phyloP scores from a whole-genome alignment of 305 asterid genomes.

The Andrographis paniculata region DNA sequence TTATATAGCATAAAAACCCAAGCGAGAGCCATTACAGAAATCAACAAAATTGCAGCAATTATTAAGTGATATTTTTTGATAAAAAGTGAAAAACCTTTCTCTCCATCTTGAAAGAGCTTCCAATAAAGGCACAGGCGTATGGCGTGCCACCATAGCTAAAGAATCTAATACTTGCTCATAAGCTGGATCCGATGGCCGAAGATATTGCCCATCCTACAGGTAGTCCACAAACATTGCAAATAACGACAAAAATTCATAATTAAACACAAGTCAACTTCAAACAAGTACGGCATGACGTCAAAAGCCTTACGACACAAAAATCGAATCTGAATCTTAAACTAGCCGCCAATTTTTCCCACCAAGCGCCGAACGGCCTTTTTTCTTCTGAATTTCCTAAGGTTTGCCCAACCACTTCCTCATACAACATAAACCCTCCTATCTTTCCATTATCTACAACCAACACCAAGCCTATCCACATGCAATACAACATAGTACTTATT shows the following conservation, averaged over 20 bases:
- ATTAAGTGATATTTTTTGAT: not conserved
- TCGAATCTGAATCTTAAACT: constrained; percentile 1
- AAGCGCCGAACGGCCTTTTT: too few species aligned
- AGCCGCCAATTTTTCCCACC: constrained; percentile 11
- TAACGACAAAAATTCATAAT: constrained; percentile 12
- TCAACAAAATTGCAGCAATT: constrained; percentile 7
- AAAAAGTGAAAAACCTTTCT: constrained; percentile 58
- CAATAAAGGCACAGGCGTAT: constrained; percentile 91
- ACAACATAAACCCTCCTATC: constrained; percentile 4
- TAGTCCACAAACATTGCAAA: constrained; percentile 14
- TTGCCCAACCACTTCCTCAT: constrained; percentile 12
- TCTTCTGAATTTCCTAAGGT: constrained; percentile 5
- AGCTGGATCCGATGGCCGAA: constrained; percentile 97
- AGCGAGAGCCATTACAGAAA: not conserved
- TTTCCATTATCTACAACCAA: constrained; percentile 12
- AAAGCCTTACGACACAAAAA: constrained; percentile 1
- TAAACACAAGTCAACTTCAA: constrained; percentile 8
- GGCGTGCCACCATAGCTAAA: constrained; percentile 98
- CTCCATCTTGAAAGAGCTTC: constrained; percentile 98
- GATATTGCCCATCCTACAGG: constrained; percentile 96
- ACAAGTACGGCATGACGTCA: constrained; percentile 5
- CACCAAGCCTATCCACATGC: constrained; percentile 14
- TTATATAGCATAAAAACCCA: not conserved
- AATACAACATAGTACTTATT: too few species aligned
- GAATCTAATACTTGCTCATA: constrained; percentile 99